A percentile compares a stretch with the other conserved stretches of the same genome.
phyloP scores from a whole-genome alignment of 2,329 filamentous ascomycete genomes.

The Anthostomella pinea region DNA sequence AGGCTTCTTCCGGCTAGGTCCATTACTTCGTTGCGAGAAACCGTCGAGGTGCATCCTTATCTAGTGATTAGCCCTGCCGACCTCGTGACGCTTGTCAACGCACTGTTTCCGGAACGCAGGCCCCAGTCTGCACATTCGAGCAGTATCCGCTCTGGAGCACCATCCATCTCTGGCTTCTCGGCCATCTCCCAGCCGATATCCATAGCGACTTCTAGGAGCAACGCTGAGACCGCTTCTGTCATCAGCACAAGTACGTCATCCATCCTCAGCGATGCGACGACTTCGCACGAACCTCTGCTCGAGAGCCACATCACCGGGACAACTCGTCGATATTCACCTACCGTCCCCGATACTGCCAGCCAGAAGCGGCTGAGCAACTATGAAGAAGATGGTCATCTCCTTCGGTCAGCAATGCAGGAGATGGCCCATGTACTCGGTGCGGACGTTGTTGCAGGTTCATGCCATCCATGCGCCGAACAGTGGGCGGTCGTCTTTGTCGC shows the following conservation, averaged over 20 bases:
- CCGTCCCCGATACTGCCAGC: slow-evolving; percentile 43
- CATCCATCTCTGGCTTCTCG: slow-evolving; percentile 65
- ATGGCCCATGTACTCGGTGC: slow-evolving; percentile 64
- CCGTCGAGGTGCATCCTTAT: slow-evolving; percentile 75
- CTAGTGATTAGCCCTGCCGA: slow-evolving; percentile 78
- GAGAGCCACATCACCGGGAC: slow-evolving; percentile 52
- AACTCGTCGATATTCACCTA: slow-evolving; percentile 54
- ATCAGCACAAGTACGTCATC: slow-evolving; percentile 72
- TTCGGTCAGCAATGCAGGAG: slow-evolving; percentile 67
- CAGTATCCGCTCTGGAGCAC: slow-evolving; percentile 64
- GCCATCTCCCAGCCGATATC: slow-evolving; percentile 65
- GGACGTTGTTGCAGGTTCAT: slow-evolving; percentile 63
- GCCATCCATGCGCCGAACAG: slow-evolving; percentile 76
- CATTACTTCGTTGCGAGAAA: slow-evolving; percentile 70
- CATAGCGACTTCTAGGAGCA: slow-evolving; percentile 54
- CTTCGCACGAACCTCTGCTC: slow-evolving; percentile 61
- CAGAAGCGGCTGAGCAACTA: slow-evolving; percentile 49
- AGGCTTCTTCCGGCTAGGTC: slow-evolving; percentile 69
- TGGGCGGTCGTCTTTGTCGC: slow-evolving; percentile 83
- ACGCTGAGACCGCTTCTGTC: slow-evolving; percentile 65
- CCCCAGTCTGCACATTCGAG: slow-evolving; percentile 61
- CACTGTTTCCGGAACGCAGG: slow-evolving; percentile 74
- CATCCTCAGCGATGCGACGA: slow-evolving; percentile 66
- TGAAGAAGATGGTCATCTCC: slow-evolving; percentile 62
- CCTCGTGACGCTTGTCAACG: slow-evolving; percentile 75